A percentile compares a stretch with the other conserved stretches of the same genome.
Conservation (phyloP, 2,329 filamentous ascomycete genomes). For the Fusarium sp. region DNA sequence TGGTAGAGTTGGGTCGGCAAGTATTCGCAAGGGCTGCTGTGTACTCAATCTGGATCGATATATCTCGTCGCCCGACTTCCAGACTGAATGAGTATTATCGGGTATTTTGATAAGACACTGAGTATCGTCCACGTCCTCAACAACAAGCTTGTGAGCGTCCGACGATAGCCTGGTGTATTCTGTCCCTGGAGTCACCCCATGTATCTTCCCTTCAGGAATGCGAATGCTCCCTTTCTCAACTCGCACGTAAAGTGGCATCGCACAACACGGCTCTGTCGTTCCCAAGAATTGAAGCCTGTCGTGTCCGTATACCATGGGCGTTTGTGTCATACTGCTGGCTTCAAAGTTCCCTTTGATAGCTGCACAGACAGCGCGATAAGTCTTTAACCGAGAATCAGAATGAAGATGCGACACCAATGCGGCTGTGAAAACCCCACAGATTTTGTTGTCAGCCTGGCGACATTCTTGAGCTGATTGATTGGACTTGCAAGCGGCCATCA, state of each 20-base stretch:
- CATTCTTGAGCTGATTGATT: constrained; percentile 3
- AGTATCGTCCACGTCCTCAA: background rate
- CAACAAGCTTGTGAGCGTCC: background rate
- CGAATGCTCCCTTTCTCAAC: background rate
- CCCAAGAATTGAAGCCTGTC: constrained; percentile 14
- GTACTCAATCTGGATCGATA: constrained; percentile 1
- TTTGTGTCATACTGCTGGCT: background rate
- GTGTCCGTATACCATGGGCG: constrained; percentile 11
- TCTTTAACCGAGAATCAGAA: constrained; percentile 1
- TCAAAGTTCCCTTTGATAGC: background rate
- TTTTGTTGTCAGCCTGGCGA: background rate
- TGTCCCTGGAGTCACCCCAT: background rate
- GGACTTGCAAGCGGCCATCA: constrained; percentile 20
- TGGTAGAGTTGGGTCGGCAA: background rate
- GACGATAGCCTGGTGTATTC: background rate
- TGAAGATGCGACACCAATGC: background rate
- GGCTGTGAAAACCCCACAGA: background rate
- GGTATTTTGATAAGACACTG: background rate
- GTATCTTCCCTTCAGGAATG: constrained; percentile 4
- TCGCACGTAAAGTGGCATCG: background rate
- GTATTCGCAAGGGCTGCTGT: background rate
- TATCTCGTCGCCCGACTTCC: constrained; percentile 4
- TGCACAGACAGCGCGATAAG: constrained; percentile 5
- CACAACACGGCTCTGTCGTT: constrained; percentile 7
- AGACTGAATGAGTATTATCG: background rate